A percentile compares a stretch with the other conserved stretches of the same genome.
Conservation (phyloP, 2,329 filamentous ascomycete genomes). For the Sporothrix humicola region DNA sequence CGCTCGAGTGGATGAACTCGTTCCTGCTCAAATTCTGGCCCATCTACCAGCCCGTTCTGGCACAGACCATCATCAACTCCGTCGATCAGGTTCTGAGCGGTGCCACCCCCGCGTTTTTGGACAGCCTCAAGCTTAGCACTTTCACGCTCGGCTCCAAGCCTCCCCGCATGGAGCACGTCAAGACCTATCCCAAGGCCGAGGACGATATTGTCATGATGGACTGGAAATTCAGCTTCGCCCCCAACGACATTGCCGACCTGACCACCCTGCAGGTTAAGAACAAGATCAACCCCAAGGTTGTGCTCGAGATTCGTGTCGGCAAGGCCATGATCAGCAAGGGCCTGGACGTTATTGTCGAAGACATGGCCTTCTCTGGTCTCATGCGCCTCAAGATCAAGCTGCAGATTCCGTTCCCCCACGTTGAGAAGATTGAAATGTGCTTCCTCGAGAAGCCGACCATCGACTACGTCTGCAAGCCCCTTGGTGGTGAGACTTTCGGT, state of each 20-base stretch:
- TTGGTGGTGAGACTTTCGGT: constrained; percentile 92
- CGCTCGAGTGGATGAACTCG: constrained; percentile 98
- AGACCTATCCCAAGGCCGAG: constrained; percentile 94
- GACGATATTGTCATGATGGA: constrained; percentile 98
- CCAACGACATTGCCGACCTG: constrained; percentile 91
- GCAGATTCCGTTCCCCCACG: constrained; percentile 92
- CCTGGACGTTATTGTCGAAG: constrained; percentile 94
- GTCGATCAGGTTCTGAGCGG: constrained; percentile 96
- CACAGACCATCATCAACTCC: constrained; percentile 87
- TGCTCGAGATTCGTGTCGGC: constrained; percentile 91
- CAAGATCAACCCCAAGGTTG: constrained; percentile 96
- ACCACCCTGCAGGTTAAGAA: constrained; percentile 88
- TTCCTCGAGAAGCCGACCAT: constrained; percentile 89
- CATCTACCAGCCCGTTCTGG: constrained; percentile 93
- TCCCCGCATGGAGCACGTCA: constrained; percentile 94
- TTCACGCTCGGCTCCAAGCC: constrained; percentile 96
- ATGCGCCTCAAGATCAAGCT: constrained; percentile 99
- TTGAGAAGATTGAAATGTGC: constrained; percentile 92
- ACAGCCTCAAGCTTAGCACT: constrained; percentile 89
- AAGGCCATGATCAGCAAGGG: constrained; percentile 98
- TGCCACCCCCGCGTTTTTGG: constrained; percentile 87
- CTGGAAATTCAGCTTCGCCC: constrained; percentile 99
- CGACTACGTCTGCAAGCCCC: constrained; percentile 96
- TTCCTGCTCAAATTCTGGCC: constrained; percentile 99
- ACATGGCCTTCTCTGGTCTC: constrained; percentile 93